Evolutionary conservation across 352 stramenopile genomes (phyloP), one percentile per base, ranked within the genome.

Genomic region (Hyaloperonospora arabidopsidis): DNA sequence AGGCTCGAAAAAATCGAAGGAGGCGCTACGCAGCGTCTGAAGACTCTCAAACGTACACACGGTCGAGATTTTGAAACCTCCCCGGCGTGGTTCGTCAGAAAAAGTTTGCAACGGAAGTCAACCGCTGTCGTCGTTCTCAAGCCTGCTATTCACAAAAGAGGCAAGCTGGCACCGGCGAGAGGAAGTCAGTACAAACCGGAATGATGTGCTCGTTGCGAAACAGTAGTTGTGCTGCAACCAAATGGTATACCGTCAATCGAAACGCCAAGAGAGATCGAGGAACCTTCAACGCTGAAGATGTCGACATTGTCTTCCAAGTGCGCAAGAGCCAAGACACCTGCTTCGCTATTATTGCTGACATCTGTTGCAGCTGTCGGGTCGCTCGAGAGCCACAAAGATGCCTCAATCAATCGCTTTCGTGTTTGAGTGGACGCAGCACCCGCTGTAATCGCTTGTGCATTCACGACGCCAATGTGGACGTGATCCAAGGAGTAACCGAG

Each of bases 31-130:
- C 74, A 81, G 59, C 74, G 74, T 14, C 59, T 84, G 3, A 84
- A 84, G 41, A 84, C 74, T 2, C 60, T 84, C 5, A 84, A 84
- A 40, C 68, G 71, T n/a, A 81, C 62, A 1, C 48, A 84, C 29
- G 69, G 67, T 21, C 35, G 25, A 18, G 45, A 69, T 13, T 13
- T 81, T 10, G 51, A 56, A 8, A 17, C 59, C 0, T 84, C 81
- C 18, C 71, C 66, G 0, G 6, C 12, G 7, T 74, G 74, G 69
- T 84, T 62, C 56, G 81, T 79, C 17, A 67, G 54, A 52, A 54
- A 62, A 5, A 28, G 4, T 41, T 62, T 43, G 6, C 21, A 0
- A 44, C 39, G 5, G 23, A 49, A 38, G 17, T 14, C 8, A 50
- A 35, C 1, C 21, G 14, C 34, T 19, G 46, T 25, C 41, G 21